Evolutionary conservation across 148 eudicot genomes (phyloP).

Genomic region (Fagopyrum tataricum): DNA sequence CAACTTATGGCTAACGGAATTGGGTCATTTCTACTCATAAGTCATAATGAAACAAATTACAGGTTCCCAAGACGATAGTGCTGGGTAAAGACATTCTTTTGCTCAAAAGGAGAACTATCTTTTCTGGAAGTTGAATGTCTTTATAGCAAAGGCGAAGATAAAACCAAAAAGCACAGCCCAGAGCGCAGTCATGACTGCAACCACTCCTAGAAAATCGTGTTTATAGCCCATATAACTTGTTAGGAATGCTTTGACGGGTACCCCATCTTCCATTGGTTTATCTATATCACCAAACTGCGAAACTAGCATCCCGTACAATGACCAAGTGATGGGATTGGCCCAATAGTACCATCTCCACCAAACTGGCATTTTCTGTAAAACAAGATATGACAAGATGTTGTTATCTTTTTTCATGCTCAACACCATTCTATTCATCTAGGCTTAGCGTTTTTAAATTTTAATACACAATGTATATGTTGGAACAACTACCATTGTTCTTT

Average conservation of each 20-base stretch:
- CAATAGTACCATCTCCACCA: slow-evolving; percentile 41
- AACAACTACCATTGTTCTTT: neutral
- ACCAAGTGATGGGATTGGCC: slow-evolving; percentile 27
- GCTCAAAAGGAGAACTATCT: neutral
- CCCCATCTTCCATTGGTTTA: slow-evolving; percentile 17
- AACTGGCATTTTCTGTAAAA: slow-evolving; percentile 26
- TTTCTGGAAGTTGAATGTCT: slow-evolving; percentile 25
- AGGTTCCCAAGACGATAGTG: too few species aligned
- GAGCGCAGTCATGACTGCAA: slow-evolving; percentile 16
- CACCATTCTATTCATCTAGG: neutral
- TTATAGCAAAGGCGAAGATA: slow-evolving; percentile 16
- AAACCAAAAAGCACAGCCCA: slow-evolving; percentile 20
- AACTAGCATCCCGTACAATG: slow-evolving; percentile 24
- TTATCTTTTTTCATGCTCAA: neutral
- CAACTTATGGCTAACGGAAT: too few species aligned
- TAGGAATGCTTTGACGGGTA: slow-evolving; percentile 19
- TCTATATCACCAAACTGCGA: slow-evolving; percentile 29
- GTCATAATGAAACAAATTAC: too few species aligned
- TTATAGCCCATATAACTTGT: slow-evolving; percentile 22
- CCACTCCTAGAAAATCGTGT: slow-evolving; percentile 26
- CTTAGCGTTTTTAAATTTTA: too few species aligned
- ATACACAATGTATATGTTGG: too few species aligned
- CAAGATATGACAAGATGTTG: neutral
- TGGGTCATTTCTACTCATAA: too few species aligned
- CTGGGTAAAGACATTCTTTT: too few species aligned